Conservation (phyloP, 441 rosid species). For the Populus tomentosa region DNA sequence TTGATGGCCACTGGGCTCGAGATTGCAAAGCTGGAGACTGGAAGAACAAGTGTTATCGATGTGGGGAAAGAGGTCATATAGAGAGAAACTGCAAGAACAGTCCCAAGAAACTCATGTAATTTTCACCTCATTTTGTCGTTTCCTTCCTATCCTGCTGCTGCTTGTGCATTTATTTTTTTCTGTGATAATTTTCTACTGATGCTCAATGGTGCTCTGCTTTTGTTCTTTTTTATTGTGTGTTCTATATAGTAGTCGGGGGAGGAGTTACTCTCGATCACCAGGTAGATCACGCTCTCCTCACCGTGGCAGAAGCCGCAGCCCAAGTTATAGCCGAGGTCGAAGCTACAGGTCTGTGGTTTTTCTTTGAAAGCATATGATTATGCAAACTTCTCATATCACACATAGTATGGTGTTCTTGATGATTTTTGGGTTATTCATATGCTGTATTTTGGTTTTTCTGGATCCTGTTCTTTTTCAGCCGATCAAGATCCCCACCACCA, state of each 20-base stretch:
- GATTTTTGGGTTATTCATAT: background rate
- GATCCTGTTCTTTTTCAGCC: slow-evolving; percentile 25
- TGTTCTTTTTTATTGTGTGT: background rate
- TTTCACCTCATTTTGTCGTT: background rate
- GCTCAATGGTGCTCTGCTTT: background rate
- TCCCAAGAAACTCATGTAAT: slow-evolving; percentile 59
- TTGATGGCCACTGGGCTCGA: slow-evolving; percentile 90
- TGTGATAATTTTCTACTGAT: background rate
- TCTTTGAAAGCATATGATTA: background rate
- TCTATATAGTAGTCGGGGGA: slow-evolving; percentile 29
- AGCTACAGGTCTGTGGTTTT: slow-evolving; percentile 43
- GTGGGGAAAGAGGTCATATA: slow-evolving; percentile 73
- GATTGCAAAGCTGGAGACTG: slow-evolving; percentile 84
- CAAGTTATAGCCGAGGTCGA: slow-evolving; percentile 55
- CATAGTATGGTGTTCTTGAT: background rate
- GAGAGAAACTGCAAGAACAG: slow-evolving; percentile 78
- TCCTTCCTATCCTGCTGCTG: background rate
- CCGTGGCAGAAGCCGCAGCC: slow-evolving; percentile 57
- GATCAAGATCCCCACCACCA: slow-evolving; percentile 52
- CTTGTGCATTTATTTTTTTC: background rate
- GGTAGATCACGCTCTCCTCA: slow-evolving; percentile 47
- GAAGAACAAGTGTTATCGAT: slow-evolving; percentile 79
- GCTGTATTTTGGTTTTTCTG: background rate
- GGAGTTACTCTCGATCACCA: slow-evolving; percentile 67
- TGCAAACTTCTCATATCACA: background rate